A percentile compares a stretch with the other conserved stretches of the same genome.
Conservation (phyloP, 495 filamentous ascomycete species). For the Aspergillus homomorphus region DNA sequence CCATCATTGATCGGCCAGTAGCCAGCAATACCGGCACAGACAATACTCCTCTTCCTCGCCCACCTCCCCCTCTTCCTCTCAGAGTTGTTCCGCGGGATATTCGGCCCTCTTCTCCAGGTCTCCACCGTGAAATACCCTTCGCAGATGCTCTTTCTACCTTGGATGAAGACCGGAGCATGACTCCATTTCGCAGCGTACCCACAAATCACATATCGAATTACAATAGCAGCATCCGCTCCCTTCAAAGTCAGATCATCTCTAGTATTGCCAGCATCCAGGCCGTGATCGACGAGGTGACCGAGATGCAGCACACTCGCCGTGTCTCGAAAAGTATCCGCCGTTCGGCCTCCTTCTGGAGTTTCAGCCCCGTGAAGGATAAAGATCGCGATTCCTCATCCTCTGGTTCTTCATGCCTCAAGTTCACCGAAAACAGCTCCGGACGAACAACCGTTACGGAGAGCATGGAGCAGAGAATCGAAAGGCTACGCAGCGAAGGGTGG, state of each 20-base stretch:
- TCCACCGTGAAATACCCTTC: too few relatives aligned
- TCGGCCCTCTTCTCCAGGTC: background rate
- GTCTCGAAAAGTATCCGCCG: slow-evolving; percentile 23
- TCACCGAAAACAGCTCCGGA: background rate
- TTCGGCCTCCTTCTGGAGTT: slow-evolving; percentile 42
- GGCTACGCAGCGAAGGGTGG: slow-evolving; percentile 36
- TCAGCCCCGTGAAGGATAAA: slow-evolving; percentile 24
- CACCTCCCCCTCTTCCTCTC: background rate
- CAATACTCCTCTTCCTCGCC: background rate
- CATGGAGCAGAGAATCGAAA: slow-evolving; percentile 33
- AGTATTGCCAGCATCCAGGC: slow-evolving; percentile 24
- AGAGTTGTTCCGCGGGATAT: background rate
- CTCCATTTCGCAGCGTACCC: background rate
- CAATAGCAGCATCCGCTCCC: slow-evolving; percentile 24
- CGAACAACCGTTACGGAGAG: slow-evolving; percentile 21
- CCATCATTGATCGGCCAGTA: background rate
- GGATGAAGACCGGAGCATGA: background rate
- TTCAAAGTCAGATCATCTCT: slow-evolving; percentile 25
- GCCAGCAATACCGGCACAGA: background rate
- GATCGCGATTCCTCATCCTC: background rate
- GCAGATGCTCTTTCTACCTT: background rate
- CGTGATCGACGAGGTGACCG: slow-evolving; percentile 23
- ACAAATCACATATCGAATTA: slow-evolving; percentile 14
- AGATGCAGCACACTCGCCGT: slow-evolving; percentile 28
- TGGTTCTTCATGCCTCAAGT: background rate